These are phyloP conservation scores for Platanus orientalis DNA, from an alignment of 164 flowering plant species.

Conservation along the genomic window DNA sequence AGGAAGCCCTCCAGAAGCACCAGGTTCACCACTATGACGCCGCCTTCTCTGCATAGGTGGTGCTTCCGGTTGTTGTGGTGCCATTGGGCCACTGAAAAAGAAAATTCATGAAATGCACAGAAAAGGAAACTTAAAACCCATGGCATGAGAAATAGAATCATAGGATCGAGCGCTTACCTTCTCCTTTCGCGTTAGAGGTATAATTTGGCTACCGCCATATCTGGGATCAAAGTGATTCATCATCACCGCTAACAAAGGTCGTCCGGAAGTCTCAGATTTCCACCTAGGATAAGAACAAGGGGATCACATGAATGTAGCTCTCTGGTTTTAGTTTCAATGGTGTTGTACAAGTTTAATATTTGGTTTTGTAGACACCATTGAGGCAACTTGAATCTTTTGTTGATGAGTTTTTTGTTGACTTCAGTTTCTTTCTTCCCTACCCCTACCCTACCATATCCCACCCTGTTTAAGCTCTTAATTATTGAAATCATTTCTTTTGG, in stretches of 20 bases:
- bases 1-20: slow-evolving; percentile 30
- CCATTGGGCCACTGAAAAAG: slow-evolving; percentile 33
- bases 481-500: too few relatives aligned
- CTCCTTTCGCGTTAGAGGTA: slow-evolving; percentile 81
- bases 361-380: too few relatives aligned
- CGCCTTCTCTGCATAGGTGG: slow-evolving; percentile 22
- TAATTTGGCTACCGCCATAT: slow-evolving; percentile 50
- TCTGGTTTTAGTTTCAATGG: too few relatives aligned
- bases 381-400: too few relatives aligned
- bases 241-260: neutral
- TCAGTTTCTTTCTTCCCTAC: too few relatives aligned
- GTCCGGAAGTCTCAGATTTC: too few relatives aligned
- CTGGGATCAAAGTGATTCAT: slow-evolving; percentile 54
- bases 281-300: too few relatives aligned
- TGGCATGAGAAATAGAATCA: neutral
- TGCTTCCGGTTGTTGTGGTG: slow-evolving; percentile 22
- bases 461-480: too few relatives aligned
- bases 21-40: slow-evolving; percentile 34
- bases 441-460: too few relatives aligned
- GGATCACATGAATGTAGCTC: too few relatives aligned
- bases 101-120: neutral
- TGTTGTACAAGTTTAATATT: too few relatives aligned
- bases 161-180: slow-evolving; percentile 33
- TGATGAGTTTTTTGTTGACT: too few relatives aligned
- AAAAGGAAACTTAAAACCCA: neutral